phyloP scores from a whole-genome alignment of 495 filamentous ascomycete genomes.

The Talaromyces stipitatus region DNA sequence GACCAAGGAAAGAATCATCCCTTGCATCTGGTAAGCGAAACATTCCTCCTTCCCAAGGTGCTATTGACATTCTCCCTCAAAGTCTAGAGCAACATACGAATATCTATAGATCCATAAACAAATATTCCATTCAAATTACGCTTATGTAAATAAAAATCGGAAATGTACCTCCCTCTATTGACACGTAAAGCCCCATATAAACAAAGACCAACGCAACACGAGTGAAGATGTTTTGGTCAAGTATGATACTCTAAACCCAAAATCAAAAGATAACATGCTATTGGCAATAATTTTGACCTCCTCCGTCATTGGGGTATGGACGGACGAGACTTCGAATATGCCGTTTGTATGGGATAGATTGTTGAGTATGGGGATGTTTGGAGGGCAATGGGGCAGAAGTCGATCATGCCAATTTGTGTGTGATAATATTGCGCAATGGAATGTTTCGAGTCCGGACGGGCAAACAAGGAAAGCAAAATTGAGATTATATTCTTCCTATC shows the following conservation, averaged over 20 bases:
- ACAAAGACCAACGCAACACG: slow-evolving; percentile 40
- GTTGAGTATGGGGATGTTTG: too few species aligned
- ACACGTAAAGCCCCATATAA: slow-evolving; percentile 39
- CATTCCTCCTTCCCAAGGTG: too few species aligned
- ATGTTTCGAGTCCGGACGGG: not conserved
- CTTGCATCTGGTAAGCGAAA: too few species aligned
- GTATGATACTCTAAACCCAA: too few species aligned
- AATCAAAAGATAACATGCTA: slow-evolving; percentile 12
- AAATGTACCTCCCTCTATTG: slow-evolving; percentile 46
- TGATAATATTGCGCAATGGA: not conserved
- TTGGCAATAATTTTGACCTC: slow-evolving; percentile 36
- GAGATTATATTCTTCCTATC: not conserved
- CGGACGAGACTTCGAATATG: slow-evolving; percentile 45
- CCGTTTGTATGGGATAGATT: slow-evolving; percentile 11
- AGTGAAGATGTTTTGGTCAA: slow-evolving; percentile 34
- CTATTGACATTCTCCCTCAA: too few species aligned
- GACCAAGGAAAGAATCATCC: too few species aligned
- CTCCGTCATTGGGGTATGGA: slow-evolving; percentile 37
- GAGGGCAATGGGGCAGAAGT: too few species aligned
- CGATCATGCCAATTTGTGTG: not conserved
- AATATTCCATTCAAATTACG: too few species aligned
- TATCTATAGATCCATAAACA: too few species aligned
- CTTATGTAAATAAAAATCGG: too few species aligned
- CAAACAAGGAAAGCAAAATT: not conserved
- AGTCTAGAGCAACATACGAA: too few species aligned